phyloP scores from a whole-genome alignment of 371 early-diverging fungal species.

The Dentiscutata heterogama region DNA sequence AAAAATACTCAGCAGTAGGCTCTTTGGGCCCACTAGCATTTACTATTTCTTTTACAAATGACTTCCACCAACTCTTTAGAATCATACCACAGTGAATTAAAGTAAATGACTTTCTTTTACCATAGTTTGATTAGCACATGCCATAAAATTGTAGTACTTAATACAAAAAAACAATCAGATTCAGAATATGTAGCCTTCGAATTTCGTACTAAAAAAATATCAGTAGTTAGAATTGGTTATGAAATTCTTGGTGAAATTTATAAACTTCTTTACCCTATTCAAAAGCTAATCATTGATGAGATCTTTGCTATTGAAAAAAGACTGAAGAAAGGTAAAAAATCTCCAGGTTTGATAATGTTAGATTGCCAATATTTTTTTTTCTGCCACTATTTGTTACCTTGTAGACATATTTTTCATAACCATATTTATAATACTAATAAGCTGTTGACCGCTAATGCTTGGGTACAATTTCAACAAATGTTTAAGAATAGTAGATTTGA shows the following conservation, averaged over 20 bases:
- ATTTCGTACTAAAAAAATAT: no score
- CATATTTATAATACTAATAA: not conserved
- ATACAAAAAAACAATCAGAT: no score
- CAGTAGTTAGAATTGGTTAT: conserved; percentile 25
- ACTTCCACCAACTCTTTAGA: conserved; percentile 29
- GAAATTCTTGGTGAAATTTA: conserved; percentile 18
- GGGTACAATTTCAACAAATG: conserved; percentile 27
- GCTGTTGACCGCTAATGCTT: conserved; percentile 11
- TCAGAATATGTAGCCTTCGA: no score
- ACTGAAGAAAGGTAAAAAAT: conserved; percentile 31
- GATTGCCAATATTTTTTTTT: conserved; percentile 35
- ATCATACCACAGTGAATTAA: conserved; percentile 42
- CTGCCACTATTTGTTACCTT: no score
- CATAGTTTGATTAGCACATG: conserved; percentile 36
- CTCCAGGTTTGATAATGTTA: not conserved
- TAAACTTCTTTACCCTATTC: conserved; percentile 26
- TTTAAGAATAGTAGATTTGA: conserved; percentile 37
- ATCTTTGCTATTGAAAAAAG: conserved; percentile 5
- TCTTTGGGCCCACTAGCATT: conserved; percentile 43
- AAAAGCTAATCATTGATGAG: conserved; percentile 21
- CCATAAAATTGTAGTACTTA: no score
- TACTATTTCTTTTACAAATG: conserved; percentile 37
- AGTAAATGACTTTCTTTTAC: not conserved
- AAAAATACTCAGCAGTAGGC: conserved; percentile 14
- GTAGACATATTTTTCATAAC: no score